Evolutionary conservation across 257 asterid species (phyloP), one percentile per base, ranked within the genome.

Genomic region (Salvia hispanica): DNA sequence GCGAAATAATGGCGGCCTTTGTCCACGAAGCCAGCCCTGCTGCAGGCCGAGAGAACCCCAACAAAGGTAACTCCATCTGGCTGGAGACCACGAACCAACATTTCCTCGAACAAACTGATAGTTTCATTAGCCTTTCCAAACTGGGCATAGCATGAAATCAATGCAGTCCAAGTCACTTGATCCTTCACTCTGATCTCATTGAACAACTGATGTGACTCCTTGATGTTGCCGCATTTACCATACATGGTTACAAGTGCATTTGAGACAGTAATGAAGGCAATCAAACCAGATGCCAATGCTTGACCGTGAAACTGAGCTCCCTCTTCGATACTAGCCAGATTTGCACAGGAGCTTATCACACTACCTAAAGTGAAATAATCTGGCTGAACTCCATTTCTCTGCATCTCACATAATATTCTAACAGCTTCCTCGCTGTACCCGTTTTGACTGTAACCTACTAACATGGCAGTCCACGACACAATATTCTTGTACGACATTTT

Each of bases 401-500:
- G 86, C 99, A 91, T 91, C 67, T 91, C 87, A 45, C 82, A 70
- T 51, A 81, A 91, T 15, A 74, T 62, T 59, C 82, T 66, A 76
- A 94, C 84, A 61, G 97, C 99, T 77, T 91, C 95, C 61, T 91
- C 96, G 7, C 92, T 80, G 79, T 72, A 84, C 36, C 99, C 99
- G 40, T 91, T 91, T 78, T 90, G 96, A 69, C 97, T 93, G 66
- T 85, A 89, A n/a, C 95, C 99, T 16, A 91, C 97, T 48, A 94
- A 69, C 95, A 94, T 85, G 58, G 97, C 97, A 4, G 97, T 91
- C 96, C 96, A 94, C 31, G 97, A 84, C 36, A 94, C 96, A 1
- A 94, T 72, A 66, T 94, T 87, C 82, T 75, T 88, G 78, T 58
- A 60, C 39, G 71, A 37, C 93, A 86, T 91, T 72, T 70, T 79